Conservation (phyloP, 2,329 filamentous ascomycete genomes). For the Colletotrichum shisoi region DNA sequence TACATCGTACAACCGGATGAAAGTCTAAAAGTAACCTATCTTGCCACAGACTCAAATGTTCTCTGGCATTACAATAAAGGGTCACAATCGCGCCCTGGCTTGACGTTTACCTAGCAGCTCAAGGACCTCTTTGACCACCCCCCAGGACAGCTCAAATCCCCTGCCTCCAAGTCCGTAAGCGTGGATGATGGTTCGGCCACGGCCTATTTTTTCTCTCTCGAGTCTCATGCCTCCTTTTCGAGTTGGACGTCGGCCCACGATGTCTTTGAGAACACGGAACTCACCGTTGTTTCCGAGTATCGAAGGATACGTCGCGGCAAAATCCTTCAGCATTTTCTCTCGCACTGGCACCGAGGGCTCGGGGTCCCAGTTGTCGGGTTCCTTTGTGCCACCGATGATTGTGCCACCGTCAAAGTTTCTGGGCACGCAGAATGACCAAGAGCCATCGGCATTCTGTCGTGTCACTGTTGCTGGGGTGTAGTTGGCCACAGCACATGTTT, state of each 20-base stretch:
- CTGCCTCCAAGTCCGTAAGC: slow-evolving; percentile 68
- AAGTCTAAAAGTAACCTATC: background rate
- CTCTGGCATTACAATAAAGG: background rate
- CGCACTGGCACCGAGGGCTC: slow-evolving; percentile 58
- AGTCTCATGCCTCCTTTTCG: slow-evolving; percentile 60
- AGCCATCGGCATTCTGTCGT: slow-evolving; percentile 68
- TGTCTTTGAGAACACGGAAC: slow-evolving; percentile 52
- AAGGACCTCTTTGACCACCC: slow-evolving; percentile 61
- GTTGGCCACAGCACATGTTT: slow-evolving; percentile 58
- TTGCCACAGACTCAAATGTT: background rate
- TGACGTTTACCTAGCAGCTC: slow-evolving; percentile 47
- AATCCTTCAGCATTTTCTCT: slow-evolving; percentile 54
- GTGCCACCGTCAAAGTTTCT: slow-evolving; percentile 69
- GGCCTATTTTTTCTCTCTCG: slow-evolving; percentile 56
- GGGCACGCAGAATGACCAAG: slow-evolving; percentile 70
- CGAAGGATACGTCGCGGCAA: slow-evolving; percentile 49
- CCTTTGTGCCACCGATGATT: slow-evolving; percentile 71
- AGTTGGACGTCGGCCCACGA: slow-evolving; percentile 57
- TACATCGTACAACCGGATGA: background rate
- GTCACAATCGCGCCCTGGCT: slow-evolving; percentile 13
- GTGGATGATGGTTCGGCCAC: slow-evolving; percentile 52
- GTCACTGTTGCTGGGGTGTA: slow-evolving; percentile 58
- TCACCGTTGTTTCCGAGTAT: slow-evolving; percentile 45
- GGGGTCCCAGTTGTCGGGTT: slow-evolving; percentile 63
- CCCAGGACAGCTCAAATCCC: slow-evolving; percentile 69